phyloP scores from a whole-genome alignment of 139 green algal genomes.

The Desmodesmus armatus region DNA sequence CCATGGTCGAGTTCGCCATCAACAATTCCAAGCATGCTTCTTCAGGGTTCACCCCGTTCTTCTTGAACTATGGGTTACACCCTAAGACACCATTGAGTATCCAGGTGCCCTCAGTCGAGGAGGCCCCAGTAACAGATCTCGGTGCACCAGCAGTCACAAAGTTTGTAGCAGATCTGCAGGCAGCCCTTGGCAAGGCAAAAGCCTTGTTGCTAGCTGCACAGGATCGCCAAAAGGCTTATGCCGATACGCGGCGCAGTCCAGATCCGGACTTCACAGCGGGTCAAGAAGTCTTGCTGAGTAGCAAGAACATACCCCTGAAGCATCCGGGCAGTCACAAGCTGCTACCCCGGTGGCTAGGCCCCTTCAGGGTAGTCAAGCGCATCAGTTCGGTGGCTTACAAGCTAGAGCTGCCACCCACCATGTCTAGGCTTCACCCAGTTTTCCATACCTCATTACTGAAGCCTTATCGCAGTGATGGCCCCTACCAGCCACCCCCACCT shows the following conservation, averaged over 20 bases:
- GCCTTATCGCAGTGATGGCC: not conserved
- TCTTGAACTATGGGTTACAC: not conserved
- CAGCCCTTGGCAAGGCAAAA: not conserved
- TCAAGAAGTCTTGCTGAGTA: not conserved
- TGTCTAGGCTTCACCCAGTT: not conserved
- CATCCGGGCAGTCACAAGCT: not conserved
- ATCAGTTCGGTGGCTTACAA: not conserved
- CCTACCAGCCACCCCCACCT: not conserved
- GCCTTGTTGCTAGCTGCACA: not conserved
- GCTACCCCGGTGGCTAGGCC: not conserved
- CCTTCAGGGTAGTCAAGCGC: not conserved
- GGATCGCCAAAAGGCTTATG: too few relatives aligned
- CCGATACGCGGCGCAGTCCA: too few relatives aligned
- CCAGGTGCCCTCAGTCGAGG: not conserved
- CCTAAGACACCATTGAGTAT: not conserved
- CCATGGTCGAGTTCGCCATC: constrained; percentile 31
- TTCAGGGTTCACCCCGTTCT: not conserved
- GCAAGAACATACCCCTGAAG: not conserved
- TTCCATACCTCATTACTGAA: not conserved
- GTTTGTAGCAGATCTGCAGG: not conserved
- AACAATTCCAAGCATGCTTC: not conserved
- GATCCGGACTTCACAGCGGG: not conserved
- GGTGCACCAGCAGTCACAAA: not conserved
- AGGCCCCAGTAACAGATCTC: not conserved
- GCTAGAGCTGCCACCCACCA: not conserved